phyloP scores from a whole-genome alignment of 805 yeast species.

The Candida sonorensis region DNA sequence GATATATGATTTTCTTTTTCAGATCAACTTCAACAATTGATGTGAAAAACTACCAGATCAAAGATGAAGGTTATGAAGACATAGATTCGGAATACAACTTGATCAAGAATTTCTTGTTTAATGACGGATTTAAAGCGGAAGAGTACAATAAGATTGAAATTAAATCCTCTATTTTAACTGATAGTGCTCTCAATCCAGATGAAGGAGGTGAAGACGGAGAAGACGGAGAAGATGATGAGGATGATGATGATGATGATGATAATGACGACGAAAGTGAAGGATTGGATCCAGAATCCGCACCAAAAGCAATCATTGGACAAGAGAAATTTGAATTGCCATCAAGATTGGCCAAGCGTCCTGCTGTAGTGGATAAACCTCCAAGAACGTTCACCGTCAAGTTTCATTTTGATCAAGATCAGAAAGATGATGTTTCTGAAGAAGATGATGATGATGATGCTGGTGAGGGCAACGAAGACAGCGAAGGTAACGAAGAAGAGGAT shows the following conservation, averaged over 20 bases:
- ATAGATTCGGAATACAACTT: conserved; percentile 23
- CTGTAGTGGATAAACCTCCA: conserved; percentile 27
- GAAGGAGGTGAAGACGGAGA: conserved; percentile 13
- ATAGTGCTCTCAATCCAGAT: background rate
- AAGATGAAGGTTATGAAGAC: conserved; percentile 39
- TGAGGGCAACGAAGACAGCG: conserved; percentile 1
- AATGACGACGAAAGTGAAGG: conserved; percentile 3
- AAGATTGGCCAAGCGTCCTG: conserved; percentile 19
- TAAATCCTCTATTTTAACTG: conserved; percentile 5
- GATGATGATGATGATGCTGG: conserved; percentile 1
- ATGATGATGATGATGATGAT: conserved; percentile 1
- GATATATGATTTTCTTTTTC: conserved; percentile 31
- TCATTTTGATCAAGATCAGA: conserved; percentile 10
- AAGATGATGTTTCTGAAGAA: conserved; percentile 5
- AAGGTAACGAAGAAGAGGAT: conserved; percentile 1
- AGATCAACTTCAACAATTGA: conserved; percentile 45
- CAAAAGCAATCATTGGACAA: too few species aligned
- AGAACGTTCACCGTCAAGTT: conserved; percentile 24
- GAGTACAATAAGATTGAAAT: conserved; percentile 24
- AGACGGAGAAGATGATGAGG: conserved; percentile 6
- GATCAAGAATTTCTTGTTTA: conserved; percentile 17
- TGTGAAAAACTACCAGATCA: conserved; percentile 38
- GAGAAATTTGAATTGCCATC: conserved; percentile 12
- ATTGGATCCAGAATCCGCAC: too few species aligned
- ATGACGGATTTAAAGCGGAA: conserved; percentile 18